Evolutionary conservation across 176 grass and related monocot species (phyloP).

Genomic region (Cenchrus fungigraminus): DNA sequence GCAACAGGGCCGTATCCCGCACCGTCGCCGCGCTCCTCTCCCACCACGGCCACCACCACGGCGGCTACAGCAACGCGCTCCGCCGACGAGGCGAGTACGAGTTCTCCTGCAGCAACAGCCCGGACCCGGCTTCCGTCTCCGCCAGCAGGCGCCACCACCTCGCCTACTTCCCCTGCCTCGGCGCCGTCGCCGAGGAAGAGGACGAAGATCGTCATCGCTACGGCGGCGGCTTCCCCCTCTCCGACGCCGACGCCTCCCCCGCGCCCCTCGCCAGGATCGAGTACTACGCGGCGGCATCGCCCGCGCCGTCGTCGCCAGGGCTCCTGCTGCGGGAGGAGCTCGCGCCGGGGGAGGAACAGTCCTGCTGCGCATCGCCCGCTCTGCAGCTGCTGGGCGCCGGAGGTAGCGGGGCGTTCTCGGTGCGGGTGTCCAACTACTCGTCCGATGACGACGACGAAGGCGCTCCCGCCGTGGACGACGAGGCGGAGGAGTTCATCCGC

Average conservation of each 20-base stretch:
- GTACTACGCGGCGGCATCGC: constrained; percentile 47
- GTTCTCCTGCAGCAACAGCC: constrained; percentile 90
- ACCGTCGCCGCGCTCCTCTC: constrained; percentile 61
- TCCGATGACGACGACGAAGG: constrained; percentile 54
- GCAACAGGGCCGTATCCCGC: constrained; percentile 62
- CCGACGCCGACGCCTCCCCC: not conserved
- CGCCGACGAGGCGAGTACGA: constrained; percentile 64
- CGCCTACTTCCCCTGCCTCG: constrained; percentile 80
- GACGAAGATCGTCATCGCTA: too few species aligned
- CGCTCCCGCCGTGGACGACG: constrained; percentile 54
- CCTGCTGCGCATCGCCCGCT: constrained; percentile 10
- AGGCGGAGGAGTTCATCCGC: constrained; percentile 92
- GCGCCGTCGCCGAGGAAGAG: constrained; percentile 31
- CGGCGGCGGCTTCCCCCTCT: too few species aligned
- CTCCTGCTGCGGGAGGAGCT: constrained; percentile 57
- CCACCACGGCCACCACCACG: constrained; percentile 27
- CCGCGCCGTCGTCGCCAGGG: constrained; percentile 37
- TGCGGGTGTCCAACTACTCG: constrained; percentile 69
- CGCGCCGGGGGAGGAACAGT: constrained; percentile 46
- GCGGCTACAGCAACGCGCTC: not conserved
- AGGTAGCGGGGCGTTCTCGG: constrained; percentile 40
- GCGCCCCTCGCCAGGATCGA: constrained; percentile 45
- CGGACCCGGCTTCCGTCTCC: constrained; percentile 37
- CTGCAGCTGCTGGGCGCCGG: not conserved
- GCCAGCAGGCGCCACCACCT: constrained; percentile 48